phyloP scores from a whole-genome alignment of 345 rosid species.

The Nasturtium officinale region DNA sequence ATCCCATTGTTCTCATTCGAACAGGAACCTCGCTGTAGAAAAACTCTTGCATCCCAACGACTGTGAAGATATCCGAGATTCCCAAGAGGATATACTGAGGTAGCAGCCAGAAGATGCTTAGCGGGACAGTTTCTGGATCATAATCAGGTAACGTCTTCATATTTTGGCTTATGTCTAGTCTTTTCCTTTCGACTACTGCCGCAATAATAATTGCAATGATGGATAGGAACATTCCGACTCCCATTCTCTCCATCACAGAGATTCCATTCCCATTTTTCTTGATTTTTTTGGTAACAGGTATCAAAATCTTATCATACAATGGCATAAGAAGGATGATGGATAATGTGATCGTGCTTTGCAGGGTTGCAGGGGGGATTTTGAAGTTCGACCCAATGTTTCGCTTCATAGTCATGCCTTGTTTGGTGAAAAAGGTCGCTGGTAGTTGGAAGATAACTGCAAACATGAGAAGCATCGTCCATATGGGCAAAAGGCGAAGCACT shows the following conservation, averaged over 20 bases:
- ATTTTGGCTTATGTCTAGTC: constrained; percentile 54
- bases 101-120: constrained; percentile 81
- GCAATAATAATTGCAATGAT: constrained; percentile 82
- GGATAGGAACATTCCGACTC: constrained; percentile 82
- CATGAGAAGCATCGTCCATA: constrained; percentile 89
- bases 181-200: constrained; percentile 68
- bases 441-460: constrained; percentile 91
- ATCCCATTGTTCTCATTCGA: constrained; percentile 89
- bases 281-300: constrained; percentile 54
- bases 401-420: constrained; percentile 87
- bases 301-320: constrained; percentile 61
- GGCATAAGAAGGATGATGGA: constrained; percentile 95
- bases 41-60: constrained; percentile 98
- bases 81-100: constrained; percentile 91
- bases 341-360: constrained; percentile 79
- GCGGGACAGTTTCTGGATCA: constrained; percentile 45
- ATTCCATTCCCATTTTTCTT: constrained; percentile 58
- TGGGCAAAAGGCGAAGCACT: constrained; percentile 72
- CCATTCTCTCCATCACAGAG: constrained; percentile 80
- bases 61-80: constrained; percentile 87
- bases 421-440: constrained; percentile 87
- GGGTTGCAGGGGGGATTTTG: constrained; percentile 89
- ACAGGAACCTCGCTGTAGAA: constrained; percentile 87
- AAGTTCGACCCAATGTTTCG: constrained; percentile 65
- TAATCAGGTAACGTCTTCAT: constrained; percentile 36